Base-by-base conservation (phyloP, 345 rosid species). In the Salix arbutifolia region DNA sequence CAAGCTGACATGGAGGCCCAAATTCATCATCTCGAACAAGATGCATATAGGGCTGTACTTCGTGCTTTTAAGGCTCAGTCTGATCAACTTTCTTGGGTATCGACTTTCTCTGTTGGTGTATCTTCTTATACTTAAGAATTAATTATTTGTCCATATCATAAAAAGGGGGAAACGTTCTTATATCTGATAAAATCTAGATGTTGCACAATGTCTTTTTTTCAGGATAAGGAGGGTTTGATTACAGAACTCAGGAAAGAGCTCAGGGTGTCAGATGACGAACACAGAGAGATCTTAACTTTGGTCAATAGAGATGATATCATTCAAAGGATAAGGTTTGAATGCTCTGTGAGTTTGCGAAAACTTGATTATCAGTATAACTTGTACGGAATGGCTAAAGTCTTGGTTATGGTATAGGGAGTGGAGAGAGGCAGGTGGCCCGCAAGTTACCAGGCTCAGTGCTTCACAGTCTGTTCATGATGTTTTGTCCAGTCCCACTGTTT, bases 41-140 rank as follows among this genome's bases (percentile, higher is more conserved):
- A 96, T 83, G 99, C 99, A 68, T 96, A 96, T 81, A 84, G 91
- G 79, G 87, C 99, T 75, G 97, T 93, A 38, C 83, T 96, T 75
- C 91, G 98, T 79, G 98, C 98, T 74, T 96, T 96, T 81, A 96
- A 93, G 88, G 99, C 99, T 79, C 99, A 96, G 79, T 87, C 97
- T 52, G 99, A 96, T 90, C 98, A 97, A 71, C 90, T 96, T 79
- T 82, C 98, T 79, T 96, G 99, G 99, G 99, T 96, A 92, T 65
- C 74, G 52, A 56, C 70, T 74, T 78, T 65, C 75, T 19, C 77
- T 74, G 1, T 67, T 33, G 67, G n/a, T 25, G n/a, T 71, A 68
- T 21, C 1, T 74, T 68, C 12, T 72, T 7, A 26, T 60, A 23
- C 18, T 38, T 71, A 25, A 18, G 25, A 61, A 70, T 11, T 69